These are phyloP conservation scores for Teunomyces stri DNA, from an alignment of 805 yeast genomes.

Conservation along the genomic window DNA sequence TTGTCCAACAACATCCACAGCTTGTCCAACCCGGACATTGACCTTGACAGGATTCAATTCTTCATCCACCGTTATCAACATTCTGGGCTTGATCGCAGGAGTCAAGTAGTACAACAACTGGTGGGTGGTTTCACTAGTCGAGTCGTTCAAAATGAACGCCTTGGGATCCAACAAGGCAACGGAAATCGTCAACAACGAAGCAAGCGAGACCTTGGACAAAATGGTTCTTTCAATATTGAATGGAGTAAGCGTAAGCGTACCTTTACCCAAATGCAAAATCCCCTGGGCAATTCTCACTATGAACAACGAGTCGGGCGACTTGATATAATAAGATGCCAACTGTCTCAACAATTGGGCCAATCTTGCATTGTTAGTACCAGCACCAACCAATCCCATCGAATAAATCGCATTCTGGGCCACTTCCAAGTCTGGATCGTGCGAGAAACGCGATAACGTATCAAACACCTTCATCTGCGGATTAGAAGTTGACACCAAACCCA, in stretches of 20 bases:
- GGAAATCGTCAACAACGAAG: constrained; percentile 80
- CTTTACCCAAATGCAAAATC: constrained; percentile 91
- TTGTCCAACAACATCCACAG: constrained; percentile 97
- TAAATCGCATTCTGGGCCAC: constrained; percentile 94
- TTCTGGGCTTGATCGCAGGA: constrained; percentile 88
- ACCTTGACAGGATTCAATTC: constrained; percentile 88
- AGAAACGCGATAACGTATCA: constrained; percentile 92
- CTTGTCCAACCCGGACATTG: constrained; percentile 97
- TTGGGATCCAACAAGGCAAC: constrained; percentile 85
- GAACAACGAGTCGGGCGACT: constrained; percentile 86
- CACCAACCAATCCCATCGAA: constrained; percentile 97
- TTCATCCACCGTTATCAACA: constrained; percentile 90
- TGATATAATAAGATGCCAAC: constrained; percentile 87
- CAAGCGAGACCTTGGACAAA: constrained; percentile 83
- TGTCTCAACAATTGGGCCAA: constrained; percentile 94
- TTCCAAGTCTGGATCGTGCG: constrained; percentile 92
- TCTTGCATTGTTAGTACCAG: constrained; percentile 98
- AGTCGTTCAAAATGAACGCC: constrained; percentile 70
- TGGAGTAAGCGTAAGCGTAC: constrained; percentile 85
- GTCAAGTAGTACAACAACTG: constrained; percentile 81
- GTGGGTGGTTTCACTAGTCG: constrained; percentile 51
- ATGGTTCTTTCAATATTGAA: constrained; percentile 87
- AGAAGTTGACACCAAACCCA: constrained; percentile 91
- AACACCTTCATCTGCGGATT: constrained; percentile 96
- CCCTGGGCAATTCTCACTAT: constrained; percentile 96